Base-by-base conservation (phyloP, 2,329 filamentous ascomycete species). In the Trichoderma sp. region DNA sequence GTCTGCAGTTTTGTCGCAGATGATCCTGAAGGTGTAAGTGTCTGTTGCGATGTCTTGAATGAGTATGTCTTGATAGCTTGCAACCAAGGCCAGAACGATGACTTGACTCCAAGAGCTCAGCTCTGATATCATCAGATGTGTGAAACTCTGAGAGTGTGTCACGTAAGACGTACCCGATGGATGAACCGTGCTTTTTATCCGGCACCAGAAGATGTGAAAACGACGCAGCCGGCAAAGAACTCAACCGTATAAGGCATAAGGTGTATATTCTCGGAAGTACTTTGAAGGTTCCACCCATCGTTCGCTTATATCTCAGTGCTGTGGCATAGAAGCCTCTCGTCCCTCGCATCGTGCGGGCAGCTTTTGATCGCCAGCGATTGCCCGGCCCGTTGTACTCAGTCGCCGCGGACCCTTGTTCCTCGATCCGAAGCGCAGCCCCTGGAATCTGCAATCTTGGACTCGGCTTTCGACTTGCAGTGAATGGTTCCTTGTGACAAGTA, bases 381-480 rank as follows among this genome's bases (percentile, higher is more conserved):
- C 45, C 48, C 58, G 24, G 52, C 58, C 48, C 45, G 47, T 39
- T n/a, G 58, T 52, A 54, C 48, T 19, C 47, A 43, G 34, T 62
- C 58, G 41, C 34, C 21, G 44, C 24, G 47, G 24, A 45, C 43
- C 48, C 47, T 41, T 45, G 58, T 28, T 54, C 39, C 30, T 52
- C 47, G 43, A 62, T 62, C 51, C 58, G 58, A 62, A 54, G 34
- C 24, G 39, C 52, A 14, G n/a, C 24, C 39, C 45, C 48, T 44
- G 39, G 24, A 15, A 61, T 30, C 5, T 44, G 19, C 48, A 62
- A 10, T 10, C 14, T 34, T n/a, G 50, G 41, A 39, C 19, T 44
- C n/a, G 60, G 47, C 41, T 12, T 30, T 24, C 41, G 41, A 30
- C 60, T 63, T 19, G 60, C 50, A 19, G 14, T 26, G 19, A 45